Percentiles rank a stretch among this genome's conserved stretches.
These are phyloP conservation scores for Fusarium sp. DNA, from an alignment of 2,329 filamentous ascomycete species.

Conservation along the genomic window DNA sequence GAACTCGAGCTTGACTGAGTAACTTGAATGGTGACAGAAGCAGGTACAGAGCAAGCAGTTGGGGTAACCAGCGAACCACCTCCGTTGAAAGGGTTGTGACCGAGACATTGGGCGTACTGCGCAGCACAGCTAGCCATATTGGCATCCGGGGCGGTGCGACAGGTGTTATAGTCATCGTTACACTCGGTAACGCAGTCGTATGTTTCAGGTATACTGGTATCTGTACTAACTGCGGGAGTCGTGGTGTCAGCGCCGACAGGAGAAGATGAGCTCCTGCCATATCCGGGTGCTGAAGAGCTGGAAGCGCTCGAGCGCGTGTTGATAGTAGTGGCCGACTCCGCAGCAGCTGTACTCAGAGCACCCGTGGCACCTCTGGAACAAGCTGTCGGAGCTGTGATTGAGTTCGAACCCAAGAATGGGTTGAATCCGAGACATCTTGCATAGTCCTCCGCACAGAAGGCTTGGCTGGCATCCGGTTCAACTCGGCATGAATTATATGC, in stretches of 20 bases:
- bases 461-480: background rate
- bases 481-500: slow-evolving; percentile 1
- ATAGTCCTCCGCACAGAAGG: background rate
- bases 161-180: background rate
- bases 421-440: background rate
- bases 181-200: slow-evolving; percentile 8
- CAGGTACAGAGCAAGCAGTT: slow-evolving; percentile 1
- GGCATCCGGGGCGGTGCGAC: background rate
- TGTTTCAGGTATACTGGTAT: background rate
- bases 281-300: background rate
- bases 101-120: slow-evolving; percentile 6
- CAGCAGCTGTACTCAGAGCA: background rate
- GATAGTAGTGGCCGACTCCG: background rate
- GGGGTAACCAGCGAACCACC: slow-evolving; percentile 6
- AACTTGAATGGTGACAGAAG: background rate
- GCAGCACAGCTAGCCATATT: slow-evolving; percentile 12
- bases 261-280: background rate
- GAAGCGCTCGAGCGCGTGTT: background rate
- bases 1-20: background rate
- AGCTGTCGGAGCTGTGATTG: background rate
- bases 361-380: background rate
- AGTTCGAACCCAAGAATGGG: background rate
- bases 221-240: background rate
- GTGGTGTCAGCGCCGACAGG: background rate
- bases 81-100: slow-evolving; percentile 9